Percentiles rank a stretch among this genome's conserved stretches.
Evolutionary conservation across 192 early-diverging fungal genomes (phyloP).

Genomic region (Coemansia sp.): DNA sequence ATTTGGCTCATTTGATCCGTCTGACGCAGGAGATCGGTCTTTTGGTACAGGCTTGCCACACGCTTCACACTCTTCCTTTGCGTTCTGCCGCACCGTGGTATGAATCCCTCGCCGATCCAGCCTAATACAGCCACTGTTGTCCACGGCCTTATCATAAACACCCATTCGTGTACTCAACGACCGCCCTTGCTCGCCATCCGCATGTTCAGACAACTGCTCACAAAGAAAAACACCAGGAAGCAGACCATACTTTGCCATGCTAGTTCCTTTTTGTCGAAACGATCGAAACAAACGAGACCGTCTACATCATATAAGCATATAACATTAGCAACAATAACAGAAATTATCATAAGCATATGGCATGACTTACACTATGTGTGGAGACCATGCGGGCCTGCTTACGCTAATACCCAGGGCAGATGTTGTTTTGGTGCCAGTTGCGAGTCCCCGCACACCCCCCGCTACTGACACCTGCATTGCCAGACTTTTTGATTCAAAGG

Average conservation of each 20-base stretch:
- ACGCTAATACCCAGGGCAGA: too few relatives aligned
- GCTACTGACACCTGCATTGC: too few relatives aligned
- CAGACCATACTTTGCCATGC: slow-evolving; percentile 24
- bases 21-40: not conserved
- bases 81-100: not conserved
- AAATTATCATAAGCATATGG: too few relatives aligned
- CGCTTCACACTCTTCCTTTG: not conserved
- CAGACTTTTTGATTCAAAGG: too few relatives aligned
- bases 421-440: too few relatives aligned
- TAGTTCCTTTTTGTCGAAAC: slow-evolving; percentile 5
- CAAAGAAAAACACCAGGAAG: slow-evolving; percentile 23
- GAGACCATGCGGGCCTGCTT: too few relatives aligned
- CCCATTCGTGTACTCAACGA: too few relatives aligned
- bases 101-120: not conserved
- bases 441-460: too few relatives aligned
- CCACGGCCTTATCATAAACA: not conserved
- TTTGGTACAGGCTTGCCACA: not conserved
- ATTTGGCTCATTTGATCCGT: not conserved
- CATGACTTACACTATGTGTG: too few relatives aligned
- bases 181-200: not conserved
- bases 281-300: not conserved
- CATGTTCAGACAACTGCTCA: slow-evolving; percentile 12
- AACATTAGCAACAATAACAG: too few relatives aligned
- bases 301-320: not conserved
- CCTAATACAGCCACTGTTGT: not conserved